Percentiles rank a stretch among this genome's conserved stretches.
Conservation (phyloP, 1,139 yeast genomes). For the Yamadazyma mexicana region DNA sequence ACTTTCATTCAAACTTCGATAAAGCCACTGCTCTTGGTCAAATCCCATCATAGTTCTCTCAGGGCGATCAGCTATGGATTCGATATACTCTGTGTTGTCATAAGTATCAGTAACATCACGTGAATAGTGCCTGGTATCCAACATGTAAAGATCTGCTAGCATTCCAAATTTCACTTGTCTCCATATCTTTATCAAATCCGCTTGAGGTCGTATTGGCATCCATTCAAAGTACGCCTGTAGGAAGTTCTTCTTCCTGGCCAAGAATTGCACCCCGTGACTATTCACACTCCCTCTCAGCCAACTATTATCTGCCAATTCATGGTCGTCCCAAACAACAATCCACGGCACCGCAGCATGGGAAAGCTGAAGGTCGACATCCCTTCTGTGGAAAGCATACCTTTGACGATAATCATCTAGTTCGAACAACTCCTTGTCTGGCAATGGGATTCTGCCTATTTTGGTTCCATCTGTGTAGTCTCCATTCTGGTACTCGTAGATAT, state of each 20-base stretch:
- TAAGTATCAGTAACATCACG: slow-evolving; percentile 2
- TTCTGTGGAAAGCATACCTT: not conserved
- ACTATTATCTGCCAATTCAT: slow-evolving; percentile 3
- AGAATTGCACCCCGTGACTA: slow-evolving; percentile 2
- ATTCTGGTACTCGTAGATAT: slow-evolving; percentile 2
- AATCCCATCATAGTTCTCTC: slow-evolving; percentile 4
- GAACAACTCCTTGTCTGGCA: not conserved
- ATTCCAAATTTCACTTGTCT: slow-evolving; percentile 1
- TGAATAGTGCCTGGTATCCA: slow-evolving; percentile 3
- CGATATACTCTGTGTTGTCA: slow-evolving; percentile 2
- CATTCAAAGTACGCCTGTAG: slow-evolving; percentile 3
- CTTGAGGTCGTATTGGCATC: slow-evolving; percentile 4
- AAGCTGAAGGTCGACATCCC: not conserved
- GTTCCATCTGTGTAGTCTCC: not conserved
- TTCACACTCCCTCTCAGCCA: slow-evolving; percentile 3
- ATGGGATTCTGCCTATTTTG: not conserved
- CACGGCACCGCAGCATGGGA: slow-evolving; percentile 1
- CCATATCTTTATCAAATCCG: slow-evolving; percentile 2
- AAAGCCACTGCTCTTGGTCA: slow-evolving; percentile 3
- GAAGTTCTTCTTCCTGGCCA: not conserved
- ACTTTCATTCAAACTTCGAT: not conserved
- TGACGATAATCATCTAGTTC: slow-evolving; percentile 2
- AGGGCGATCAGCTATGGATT: slow-evolving; percentile 1
- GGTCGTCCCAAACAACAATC: slow-evolving; percentile 3
- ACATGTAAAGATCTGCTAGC: slow-evolving; percentile 1